Conservation (phyloP, 495 filamentous ascomycete genomes). For the Lasiosphaeria miniovina region DNA sequence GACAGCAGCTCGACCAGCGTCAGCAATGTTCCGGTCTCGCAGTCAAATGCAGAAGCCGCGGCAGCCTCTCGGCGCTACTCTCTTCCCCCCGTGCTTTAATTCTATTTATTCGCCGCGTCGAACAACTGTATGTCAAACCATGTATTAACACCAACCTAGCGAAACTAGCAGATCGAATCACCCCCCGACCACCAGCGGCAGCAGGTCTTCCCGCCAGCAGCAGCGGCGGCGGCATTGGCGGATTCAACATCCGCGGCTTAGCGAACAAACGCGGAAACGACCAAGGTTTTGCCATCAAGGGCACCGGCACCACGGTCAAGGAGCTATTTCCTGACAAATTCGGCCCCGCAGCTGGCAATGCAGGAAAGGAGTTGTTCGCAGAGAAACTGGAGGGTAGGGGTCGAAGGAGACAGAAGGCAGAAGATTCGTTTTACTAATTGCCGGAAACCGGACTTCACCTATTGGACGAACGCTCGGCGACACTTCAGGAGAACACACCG, state of each 20-base stretch:
- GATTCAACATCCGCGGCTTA: constrained; percentile 62
- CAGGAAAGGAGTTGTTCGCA: constrained; percentile 69
- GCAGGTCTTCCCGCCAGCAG: constrained; percentile 7
- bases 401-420: constrained; percentile 47
- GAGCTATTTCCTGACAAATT: constrained; percentile 72
- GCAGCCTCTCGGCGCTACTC: neutral
- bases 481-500: too few relatives aligned
- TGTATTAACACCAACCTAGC: constrained; percentile 27
- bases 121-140: neutral
- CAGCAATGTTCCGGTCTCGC: constrained; percentile 9
- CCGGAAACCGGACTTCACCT: neutral
- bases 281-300: constrained; percentile 65
- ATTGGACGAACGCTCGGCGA: too few relatives aligned
- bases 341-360: constrained; percentile 43
- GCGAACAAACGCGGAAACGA: constrained; percentile 46
- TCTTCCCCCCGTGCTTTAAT: neutral
- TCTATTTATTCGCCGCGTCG: neutral
- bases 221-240: constrained; percentile 5
- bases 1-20: constrained; percentile 5
- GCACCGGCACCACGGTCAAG: constrained; percentile 54
- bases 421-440: constrained; percentile 51
- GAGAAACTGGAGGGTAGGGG: constrained; percentile 47
- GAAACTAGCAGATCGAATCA: constrained; percentile 42
- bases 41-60: neutral
- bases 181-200: constrained; percentile 16